These are phyloP conservation scores for Iris macrosiphon DNA, from an alignment of 106 monocot species.

Conservation along the genomic window DNA sequence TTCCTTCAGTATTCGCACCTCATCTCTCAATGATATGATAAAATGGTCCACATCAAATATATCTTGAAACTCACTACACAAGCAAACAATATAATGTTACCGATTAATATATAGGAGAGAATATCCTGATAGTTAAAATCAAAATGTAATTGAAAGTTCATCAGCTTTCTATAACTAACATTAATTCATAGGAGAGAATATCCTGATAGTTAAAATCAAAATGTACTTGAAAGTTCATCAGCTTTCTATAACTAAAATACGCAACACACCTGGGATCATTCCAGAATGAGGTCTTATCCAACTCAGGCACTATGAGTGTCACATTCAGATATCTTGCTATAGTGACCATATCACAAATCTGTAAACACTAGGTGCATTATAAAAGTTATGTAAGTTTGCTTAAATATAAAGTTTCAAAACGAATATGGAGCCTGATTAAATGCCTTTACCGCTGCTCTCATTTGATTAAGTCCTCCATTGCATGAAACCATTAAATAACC, in stretches of 20 bases:
- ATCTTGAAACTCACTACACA: conserved; percentile 82
- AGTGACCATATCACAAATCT: conserved; percentile 99
- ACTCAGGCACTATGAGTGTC: conserved; percentile 93
- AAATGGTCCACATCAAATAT: conserved; percentile 98
- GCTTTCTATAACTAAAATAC: too few relatives aligned
- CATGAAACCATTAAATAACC: conserved; percentile 97
- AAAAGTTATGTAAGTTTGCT: background rate
- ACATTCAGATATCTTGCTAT: conserved; percentile 89
- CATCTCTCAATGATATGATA: conserved; percentile 78
- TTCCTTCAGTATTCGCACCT: conserved; percentile 90
- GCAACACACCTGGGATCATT: conserved; percentile 89
- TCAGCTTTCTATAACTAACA: too few relatives aligned
- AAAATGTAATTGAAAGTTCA: too few relatives aligned
- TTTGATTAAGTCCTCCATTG: conserved; percentile 98
- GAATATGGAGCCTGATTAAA: background rate
- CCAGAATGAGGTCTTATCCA: conserved; percentile 96
- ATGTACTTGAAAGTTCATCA: too few relatives aligned
- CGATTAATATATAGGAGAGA: background rate
- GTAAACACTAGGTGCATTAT: conserved; percentile 4
- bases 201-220: too few relatives aligned
- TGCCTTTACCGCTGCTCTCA: conserved; percentile 94
- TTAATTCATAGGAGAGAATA: background rate
- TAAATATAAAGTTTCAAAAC: background rate
- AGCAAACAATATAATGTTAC: background rate
- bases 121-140: too few relatives aligned